These are phyloP conservation scores for Epichloe gansuensis DNA, from an alignment of 2,329 filamentous ascomycete genomes.

Conservation along the genomic window DNA sequence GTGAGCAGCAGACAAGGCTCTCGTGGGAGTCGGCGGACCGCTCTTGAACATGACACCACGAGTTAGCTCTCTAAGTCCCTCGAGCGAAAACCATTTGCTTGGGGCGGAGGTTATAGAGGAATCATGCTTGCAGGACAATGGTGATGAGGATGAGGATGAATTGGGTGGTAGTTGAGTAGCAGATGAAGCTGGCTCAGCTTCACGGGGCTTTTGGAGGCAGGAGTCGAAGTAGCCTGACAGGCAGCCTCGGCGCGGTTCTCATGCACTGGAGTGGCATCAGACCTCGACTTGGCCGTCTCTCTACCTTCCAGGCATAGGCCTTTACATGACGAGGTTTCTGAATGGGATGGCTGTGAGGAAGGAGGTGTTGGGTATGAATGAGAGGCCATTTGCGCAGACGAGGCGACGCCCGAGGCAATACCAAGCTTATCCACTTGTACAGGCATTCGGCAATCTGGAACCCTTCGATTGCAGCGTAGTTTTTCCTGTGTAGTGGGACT, in stretches of 20 bases:
- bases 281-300: conserved; percentile 11
- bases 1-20: conserved; percentile 61
- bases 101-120: conserved; percentile 30
- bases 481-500: conserved; percentile 13
- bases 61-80: conserved; percentile 80
- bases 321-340: conserved; percentile 19
- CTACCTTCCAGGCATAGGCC: conserved; percentile 14
- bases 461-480: conserved; percentile 14
- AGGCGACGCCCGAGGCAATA: conserved; percentile 12
- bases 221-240: background rate
- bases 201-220: conserved; percentile 1
- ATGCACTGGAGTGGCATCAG: background rate
- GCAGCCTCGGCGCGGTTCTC: background rate
- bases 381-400: conserved; percentile 14
- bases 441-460: conserved; percentile 6
- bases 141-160: conserved; percentile 7
- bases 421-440: conserved; percentile 8
- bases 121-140: conserved; percentile 30
- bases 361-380: conserved; percentile 46
- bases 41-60: conserved; percentile 65
- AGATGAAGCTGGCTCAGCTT: background rate
- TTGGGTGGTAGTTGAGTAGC: conserved; percentile 1
- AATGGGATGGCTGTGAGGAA: conserved; percentile 34
- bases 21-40: conserved; percentile 79
- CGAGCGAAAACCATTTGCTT: conserved; percentile 49